Base-by-base conservation (phyloP, 1,284 basidiomycete species). In the Malassezia slooffiae region DNA sequence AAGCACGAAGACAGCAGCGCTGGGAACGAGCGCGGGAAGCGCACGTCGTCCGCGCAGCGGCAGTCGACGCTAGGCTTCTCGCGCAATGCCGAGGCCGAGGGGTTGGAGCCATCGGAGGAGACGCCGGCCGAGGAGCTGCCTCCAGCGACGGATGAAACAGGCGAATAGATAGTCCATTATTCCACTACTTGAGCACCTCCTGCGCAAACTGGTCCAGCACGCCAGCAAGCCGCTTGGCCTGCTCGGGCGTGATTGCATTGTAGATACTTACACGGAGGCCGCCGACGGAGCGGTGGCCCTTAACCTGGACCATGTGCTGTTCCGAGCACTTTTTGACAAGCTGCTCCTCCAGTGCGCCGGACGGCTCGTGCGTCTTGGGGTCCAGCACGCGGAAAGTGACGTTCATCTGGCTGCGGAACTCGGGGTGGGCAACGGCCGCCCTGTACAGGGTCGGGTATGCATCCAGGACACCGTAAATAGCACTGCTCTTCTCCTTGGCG, bases 231-330 rank as follows among this genome's bases (percentile, higher is more conserved):
- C 60, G 66, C 48, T 74, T 51, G 3, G 76, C 74, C 52, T 87
- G 79, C 47, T 85, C 80, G 54, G 89, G 80, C 1, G 83, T 83
- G 50, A 96, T 76, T 8, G 91, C 90, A 55, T 99, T 99, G 74
- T 99, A 99, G 5, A 97, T 73, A 15, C 88, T 93, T 4, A 84
- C 80, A 13, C 93, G 82, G 44, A 93, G 82, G 12, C 90, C 66
- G 51, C 54, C 62, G 30, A 70, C 53, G 15, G 52, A 56, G 35
- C 54, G 38, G 60, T 61, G 53, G 11, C 64, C 60, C 35, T 58
- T 50, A 33, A 66, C 58, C 50, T 67, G 58, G 5, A 50, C 46
- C 30, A 69, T 64, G 34, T 50, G 51, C 27, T 52, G 37, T 24
- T 59, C 47, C 5, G 37, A 42, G 34, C 62, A 69, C 4, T 41